These are phyloP conservation scores for Botrytis fragariae DNA, from an alignment of 2,329 filamentous ascomycete species.

Conservation along the genomic window DNA sequence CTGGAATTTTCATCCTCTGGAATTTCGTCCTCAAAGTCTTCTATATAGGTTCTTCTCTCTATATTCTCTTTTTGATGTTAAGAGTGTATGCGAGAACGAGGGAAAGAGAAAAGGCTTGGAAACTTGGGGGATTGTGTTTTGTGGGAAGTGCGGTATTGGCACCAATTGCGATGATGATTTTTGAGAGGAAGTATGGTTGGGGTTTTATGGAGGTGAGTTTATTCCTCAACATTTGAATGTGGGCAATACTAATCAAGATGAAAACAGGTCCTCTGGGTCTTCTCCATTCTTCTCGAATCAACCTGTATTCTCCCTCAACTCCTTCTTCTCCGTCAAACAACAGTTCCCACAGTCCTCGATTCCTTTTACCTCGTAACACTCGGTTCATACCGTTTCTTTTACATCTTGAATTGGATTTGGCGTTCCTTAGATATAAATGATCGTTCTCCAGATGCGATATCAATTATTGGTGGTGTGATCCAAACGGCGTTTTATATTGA, in stretches of 20 bases:
- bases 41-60: conserved; percentile 80
- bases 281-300: conserved; percentile 89
- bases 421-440: conserved; percentile 60
- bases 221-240: not conserved
- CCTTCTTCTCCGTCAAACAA: conserved; percentile 88
- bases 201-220: conserved; percentile 50
- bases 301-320: conserved; percentile 89
- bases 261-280: conserved; percentile 73
- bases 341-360: conserved; percentile 91
- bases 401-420: conserved; percentile 88
- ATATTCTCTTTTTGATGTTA: conserved; percentile 86
- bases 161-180: conserved; percentile 70
- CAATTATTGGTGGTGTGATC: conserved; percentile 81
- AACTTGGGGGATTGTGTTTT: conserved; percentile 71
- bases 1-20: conserved; percentile 52
- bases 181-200: conserved; percentile 51
- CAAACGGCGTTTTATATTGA: conserved; percentile 90
- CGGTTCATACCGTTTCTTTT: conserved; percentile 83
- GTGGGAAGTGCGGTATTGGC: conserved; percentile 64
- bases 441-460: conserved; percentile 65
- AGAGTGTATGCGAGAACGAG: conserved; percentile 82
- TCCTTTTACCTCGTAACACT: conserved; percentile 91
- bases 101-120: conserved; percentile 92
- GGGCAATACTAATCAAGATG: conserved; percentile 8
- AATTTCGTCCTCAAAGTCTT: conserved; percentile 85